Evolutionary conservation across 345 rosid species (phyloP).

Genomic region (Gossypium sturtianum): DNA sequence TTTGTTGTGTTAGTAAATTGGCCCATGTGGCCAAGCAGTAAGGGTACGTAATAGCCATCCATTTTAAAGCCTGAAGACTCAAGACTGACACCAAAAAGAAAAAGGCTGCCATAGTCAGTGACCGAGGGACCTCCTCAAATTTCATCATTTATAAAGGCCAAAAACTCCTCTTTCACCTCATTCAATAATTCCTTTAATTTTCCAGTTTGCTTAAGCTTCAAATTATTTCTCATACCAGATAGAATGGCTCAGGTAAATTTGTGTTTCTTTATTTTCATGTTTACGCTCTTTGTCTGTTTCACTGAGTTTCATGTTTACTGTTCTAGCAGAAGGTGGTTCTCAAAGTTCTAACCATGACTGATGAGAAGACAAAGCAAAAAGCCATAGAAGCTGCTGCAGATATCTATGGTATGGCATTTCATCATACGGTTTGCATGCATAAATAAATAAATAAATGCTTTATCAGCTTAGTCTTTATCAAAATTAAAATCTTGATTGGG

Average conservation of each 20-base stretch:
- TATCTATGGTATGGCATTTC: slow-evolving; percentile 45
- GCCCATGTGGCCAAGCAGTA: not conserved
- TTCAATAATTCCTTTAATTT: not conserved
- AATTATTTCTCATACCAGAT: slow-evolving; percentile 4
- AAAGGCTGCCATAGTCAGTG: not conserved
- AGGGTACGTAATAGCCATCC: not conserved
- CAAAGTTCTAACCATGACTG: slow-evolving; percentile 87
- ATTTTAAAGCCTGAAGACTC: not conserved
- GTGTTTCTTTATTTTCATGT: not conserved
- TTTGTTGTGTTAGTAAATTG: too few species aligned
- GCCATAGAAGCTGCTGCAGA: slow-evolving; percentile 91
- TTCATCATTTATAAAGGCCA: slow-evolving; percentile 1
- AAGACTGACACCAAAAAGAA: not conserved
- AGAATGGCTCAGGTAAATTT: slow-evolving; percentile 61
- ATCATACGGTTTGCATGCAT: not conserved
- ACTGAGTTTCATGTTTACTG: not conserved
- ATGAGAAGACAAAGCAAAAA: slow-evolving; percentile 84
- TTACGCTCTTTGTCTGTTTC: slow-evolving; percentile 1
- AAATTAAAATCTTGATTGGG: not conserved
- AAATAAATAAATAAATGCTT: not conserved
- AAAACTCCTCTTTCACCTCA: not conserved
- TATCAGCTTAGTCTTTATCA: not conserved
- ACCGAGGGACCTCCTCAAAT: not conserved
- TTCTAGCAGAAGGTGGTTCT: slow-evolving; percentile 65
- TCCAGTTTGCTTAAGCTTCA: not conserved